Conservation (phyloP, 2,329 filamentous ascomycete species). For the Colletotrichum nymphaeae region DNA sequence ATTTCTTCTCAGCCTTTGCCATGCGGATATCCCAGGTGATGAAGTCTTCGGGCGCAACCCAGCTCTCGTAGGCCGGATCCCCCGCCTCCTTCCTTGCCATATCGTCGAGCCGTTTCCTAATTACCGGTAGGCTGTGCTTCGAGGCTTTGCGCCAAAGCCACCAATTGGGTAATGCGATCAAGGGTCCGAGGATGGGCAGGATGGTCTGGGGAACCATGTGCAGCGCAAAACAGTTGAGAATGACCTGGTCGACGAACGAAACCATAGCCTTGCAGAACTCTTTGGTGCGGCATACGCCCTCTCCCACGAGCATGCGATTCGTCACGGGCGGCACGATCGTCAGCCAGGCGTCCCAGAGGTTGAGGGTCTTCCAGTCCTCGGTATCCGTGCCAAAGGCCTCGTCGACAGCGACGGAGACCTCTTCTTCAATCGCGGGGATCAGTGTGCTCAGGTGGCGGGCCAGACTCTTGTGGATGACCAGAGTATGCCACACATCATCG, state of each 20-base stretch:
- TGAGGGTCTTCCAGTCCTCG: conserved; percentile 51
- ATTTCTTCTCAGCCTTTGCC: conserved; percentile 56
- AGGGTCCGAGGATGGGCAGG: conserved; percentile 59
- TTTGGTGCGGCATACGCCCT: conserved; percentile 51
- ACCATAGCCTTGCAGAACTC: conserved; percentile 59
- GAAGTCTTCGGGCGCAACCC: conserved; percentile 64
- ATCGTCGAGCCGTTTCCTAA: conserved; percentile 59
- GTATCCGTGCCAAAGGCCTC: conserved; percentile 47
- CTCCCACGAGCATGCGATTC: conserved; percentile 56
- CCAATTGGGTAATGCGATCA: conserved; percentile 58
- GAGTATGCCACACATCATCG: conserved; percentile 51
- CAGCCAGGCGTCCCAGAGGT: conserved; percentile 58
- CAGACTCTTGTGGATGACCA: conserved; percentile 57
- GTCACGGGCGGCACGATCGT: conserved; percentile 55
- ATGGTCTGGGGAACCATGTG: conserved; percentile 58
- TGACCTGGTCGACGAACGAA: conserved; percentile 61
- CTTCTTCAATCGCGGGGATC: conserved; percentile 54
- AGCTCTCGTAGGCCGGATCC: conserved; percentile 53
- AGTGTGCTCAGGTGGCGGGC: conserved; percentile 52
- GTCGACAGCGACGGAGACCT: conserved; percentile 51
- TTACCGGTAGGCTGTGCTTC: conserved; percentile 56
- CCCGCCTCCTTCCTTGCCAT: conserved; percentile 54
- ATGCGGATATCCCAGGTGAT: conserved; percentile 67
- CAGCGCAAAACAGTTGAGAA: conserved; percentile 58
- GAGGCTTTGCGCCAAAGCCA: conserved; percentile 58